Base-by-base conservation (phyloP, 2,329 filamentous ascomycete species). In the Neoascochyta sp. region DNA sequence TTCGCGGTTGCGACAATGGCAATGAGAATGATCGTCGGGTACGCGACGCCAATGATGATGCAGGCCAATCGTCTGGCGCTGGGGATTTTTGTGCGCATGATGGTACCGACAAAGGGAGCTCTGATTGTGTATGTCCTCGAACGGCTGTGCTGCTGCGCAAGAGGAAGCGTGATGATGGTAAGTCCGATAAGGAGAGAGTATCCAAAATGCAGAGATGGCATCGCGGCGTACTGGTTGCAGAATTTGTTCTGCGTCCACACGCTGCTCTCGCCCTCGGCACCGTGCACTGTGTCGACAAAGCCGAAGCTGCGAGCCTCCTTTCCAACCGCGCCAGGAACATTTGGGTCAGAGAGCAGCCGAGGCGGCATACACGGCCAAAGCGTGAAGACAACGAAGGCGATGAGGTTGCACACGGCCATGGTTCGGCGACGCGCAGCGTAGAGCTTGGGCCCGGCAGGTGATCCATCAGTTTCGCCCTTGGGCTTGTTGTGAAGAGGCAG, bases 201-300 rank as follows among this genome's bases (percentile, higher is more conserved):
- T 3, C 82, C 82, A 51, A 86, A 86, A 57, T 86, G 82, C 10
- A 86, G 69, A 0, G 78, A 83, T 1, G 82, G 82, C 82, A 86
- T 86, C 6, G 82, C 82, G 72, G 78, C 81, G 58, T 85, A 85
- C 61, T 86, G 81, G 55, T 86, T 86, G 62, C 80, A 85, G 59
- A 85, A 86, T 39, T 70, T 74, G 62, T 85, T 85, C 27, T 79
- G 74, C 0, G 80, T 84, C 80, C 80, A 85, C 1, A 85, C 77
- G 42, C 78, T 83, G 52, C 77, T 77, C 41, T 78, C 75, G 24
- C 78, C 78, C 15, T 68, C 66, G 9, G 60, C 59, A 8, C 73
- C 71, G 52, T 78, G 75, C 9, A 79, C 74, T 0, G 75, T 79
- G 43, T 78, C 75, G 8, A 77, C 67, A 46, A 78, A 78, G 6